Conservation (phyloP, 176 grass and related monocot species). For the Lolium rigidum region DNA sequence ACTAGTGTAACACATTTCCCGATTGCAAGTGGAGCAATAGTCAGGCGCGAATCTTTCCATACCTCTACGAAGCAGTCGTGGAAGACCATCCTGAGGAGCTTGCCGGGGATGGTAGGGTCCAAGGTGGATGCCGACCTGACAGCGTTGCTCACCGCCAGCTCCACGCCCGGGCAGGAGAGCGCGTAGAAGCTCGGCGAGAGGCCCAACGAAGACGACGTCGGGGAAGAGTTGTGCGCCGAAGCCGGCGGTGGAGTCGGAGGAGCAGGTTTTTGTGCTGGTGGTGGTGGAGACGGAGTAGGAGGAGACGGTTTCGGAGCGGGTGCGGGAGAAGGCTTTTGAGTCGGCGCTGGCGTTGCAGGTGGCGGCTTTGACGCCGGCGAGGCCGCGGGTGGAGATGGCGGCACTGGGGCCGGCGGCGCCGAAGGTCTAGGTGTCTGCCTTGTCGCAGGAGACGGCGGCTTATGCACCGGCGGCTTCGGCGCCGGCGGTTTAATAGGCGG, state of each 20-base stretch:
- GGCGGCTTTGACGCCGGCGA: background rate
- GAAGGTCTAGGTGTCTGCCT: background rate
- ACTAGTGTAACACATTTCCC: background rate
- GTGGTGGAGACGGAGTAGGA: background rate
- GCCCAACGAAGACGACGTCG: conserved; percentile 28
- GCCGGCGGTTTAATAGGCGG: background rate
- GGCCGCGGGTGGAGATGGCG: background rate
- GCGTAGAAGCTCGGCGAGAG: conserved; percentile 79
- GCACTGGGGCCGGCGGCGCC: background rate
- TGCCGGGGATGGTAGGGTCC: conserved; percentile 71
- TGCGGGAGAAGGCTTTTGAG: no score
- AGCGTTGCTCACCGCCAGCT: conserved; percentile 68
- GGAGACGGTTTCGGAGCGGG: background rate
- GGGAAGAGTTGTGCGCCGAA: background rate
- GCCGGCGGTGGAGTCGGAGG: background rate
- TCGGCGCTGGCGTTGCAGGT: background rate
- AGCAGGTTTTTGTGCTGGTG: background rate
- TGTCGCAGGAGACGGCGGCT: background rate
- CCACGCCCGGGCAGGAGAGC: conserved; percentile 68
- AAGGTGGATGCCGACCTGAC: conserved; percentile 59
- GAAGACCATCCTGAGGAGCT: conserved; percentile 90
- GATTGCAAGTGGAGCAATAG: background rate
- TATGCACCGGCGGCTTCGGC: background rate
- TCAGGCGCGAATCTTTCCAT: background rate
- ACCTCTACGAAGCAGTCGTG: conserved; percentile 98